Base-by-base conservation (phyloP, 2,329 filamentous ascomycete species). In the Volutella citrinella region DNA sequence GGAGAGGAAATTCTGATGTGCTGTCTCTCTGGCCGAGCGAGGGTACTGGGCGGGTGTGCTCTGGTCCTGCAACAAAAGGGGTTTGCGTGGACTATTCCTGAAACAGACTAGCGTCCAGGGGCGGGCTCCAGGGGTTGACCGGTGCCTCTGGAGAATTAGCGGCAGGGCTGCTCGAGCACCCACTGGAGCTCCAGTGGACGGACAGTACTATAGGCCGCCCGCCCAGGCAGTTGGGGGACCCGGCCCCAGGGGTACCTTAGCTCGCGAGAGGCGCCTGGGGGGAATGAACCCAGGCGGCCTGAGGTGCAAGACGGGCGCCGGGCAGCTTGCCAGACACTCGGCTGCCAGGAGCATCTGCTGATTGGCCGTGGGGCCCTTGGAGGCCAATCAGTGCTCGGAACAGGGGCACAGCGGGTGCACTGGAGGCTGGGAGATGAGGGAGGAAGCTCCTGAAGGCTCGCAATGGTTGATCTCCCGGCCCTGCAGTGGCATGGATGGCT, bases 1-100 rank as follows among this genome's bases (percentile, higher is more conserved):
- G 30, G 38, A 53, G 52, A 54, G 49, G 49, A 54, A 56, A 56
- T 56, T 57, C 51, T 54, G 55, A 50, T 56, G 53, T 51, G 54
- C 51, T 57, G 51, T 52, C n/a, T n/a, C n/a, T 53, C 49, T 44
- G 42, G 46, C 46, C n/a, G n/a, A 53, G 48, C 46, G 40, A 51
- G 46, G 40, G 42, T 45, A 43, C 48, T 40, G 47, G 45, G 43
- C 20, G 20, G 20, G 20, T 12, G 8, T 22, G 20, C 20, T 41
- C 12, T 40, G 36, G 42, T 40, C 37, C 40, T 45, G 46, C 46
- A 50, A 40, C 48, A 59, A 59, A 61, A 55, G 58, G 55, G 58
- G 57, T 56, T 56, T 51, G 38, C 48, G 30, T 22, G 26, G 30
- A 34, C 56, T 57, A 61, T 27, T 14, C 54, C 43, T 4, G 14